Percentiles rank a stretch among this genome's conserved stretches.
phyloP scores from a whole-genome alignment of 1,139 yeast species.

The Trichomonascaceae sp. region DNA sequence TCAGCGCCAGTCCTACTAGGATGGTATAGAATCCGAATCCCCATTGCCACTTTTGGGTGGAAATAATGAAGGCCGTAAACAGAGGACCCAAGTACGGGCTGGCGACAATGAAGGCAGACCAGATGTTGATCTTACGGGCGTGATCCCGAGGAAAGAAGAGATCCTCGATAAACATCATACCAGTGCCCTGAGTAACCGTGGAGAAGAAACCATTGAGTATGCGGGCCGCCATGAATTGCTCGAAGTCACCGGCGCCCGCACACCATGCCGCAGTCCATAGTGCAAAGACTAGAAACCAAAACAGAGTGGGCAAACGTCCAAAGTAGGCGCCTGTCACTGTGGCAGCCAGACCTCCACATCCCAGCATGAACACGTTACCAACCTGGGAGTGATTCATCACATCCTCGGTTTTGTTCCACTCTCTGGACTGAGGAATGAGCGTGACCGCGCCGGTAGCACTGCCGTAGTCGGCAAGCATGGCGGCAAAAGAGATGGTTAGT shows the following conservation, averaged over 20 bases:
- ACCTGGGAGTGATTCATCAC: conserved; percentile 8
- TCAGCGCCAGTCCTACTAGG: conserved; percentile 6
- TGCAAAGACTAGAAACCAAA: conserved; percentile 6
- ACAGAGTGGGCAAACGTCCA: conserved; percentile 6
- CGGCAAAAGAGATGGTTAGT: conserved; percentile 5
- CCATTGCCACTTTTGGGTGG: conserved; percentile 7
- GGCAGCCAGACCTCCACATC: conserved; percentile 6
- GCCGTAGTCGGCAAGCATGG: conserved; percentile 7
- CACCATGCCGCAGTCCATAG: conserved; percentile 8
- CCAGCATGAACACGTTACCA: conserved; percentile 8
- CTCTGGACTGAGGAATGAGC: conserved; percentile 4
- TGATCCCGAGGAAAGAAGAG: conserved; percentile 5
- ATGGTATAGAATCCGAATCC: conserved; percentile 6
- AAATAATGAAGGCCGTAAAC: conserved; percentile 5
- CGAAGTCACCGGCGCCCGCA: conserved; percentile 5
- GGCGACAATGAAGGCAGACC: conserved; percentile 6
- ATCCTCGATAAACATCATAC: conserved; percentile 8
- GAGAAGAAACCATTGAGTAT: conserved; percentile 7
- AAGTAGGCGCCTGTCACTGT: conserved; percentile 3
- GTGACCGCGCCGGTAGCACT: conserved; percentile 8
- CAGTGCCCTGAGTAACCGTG: conserved; percentile 6
- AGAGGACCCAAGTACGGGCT: conserved; percentile 7
- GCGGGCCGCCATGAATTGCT: conserved; percentile 7
- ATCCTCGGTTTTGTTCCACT: conserved; percentile 4
- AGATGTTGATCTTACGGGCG: conserved; percentile 6